Evolutionary conservation across 345 rosid genomes (phyloP), one percentile per base, ranked within the genome.

Genomic region (Aethionema arabicum): DNA sequence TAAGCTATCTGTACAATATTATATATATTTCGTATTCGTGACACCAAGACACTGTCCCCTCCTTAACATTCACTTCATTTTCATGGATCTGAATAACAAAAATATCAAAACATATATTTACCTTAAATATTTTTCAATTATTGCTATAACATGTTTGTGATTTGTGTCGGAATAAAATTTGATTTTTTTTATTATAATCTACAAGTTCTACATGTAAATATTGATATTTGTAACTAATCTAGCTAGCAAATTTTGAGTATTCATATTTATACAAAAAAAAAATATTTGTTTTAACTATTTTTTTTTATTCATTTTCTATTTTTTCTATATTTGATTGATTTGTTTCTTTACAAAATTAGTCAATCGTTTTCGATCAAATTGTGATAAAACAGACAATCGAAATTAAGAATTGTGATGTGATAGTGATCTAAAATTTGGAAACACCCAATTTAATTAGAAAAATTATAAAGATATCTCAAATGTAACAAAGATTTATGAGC

Each of bases 41-140:
- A 57, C 70, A 71, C 50, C 21, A 63, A 63, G 16, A 44, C 65
- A 57, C 54, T 64, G 75, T 51, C 75, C 65, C 64, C 43, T 64
- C 56, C 40, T 33, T 63, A 12, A 59, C 59, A 41, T 46, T 70
- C 74, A 44, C 57, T 40, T 58, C 33, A 63, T 48, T 40, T 48
- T 63, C 60, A 50, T 64, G 75, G 75, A 63, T 69, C 60, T 21
- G 27, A 21, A 21, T 21, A 21, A 21, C 74, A 50, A 56, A 54
- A 49, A 33, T 35, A 37, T 6, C 7, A 37, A 54, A 14, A 9
- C 47, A 35, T 51, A 50, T 58, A 41, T 30, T 33, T 13, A 38
- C 42, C 49, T 69, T 7, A 37, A 6, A 5, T 35, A 46, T 38
- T 55, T 55, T 62, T 69, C 68, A 56, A 62, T 69, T 62, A 69